These are phyloP conservation scores for Lentinula sp. DNA, from an alignment of 768 basidiomycete species.

Conservation along the genomic window DNA sequence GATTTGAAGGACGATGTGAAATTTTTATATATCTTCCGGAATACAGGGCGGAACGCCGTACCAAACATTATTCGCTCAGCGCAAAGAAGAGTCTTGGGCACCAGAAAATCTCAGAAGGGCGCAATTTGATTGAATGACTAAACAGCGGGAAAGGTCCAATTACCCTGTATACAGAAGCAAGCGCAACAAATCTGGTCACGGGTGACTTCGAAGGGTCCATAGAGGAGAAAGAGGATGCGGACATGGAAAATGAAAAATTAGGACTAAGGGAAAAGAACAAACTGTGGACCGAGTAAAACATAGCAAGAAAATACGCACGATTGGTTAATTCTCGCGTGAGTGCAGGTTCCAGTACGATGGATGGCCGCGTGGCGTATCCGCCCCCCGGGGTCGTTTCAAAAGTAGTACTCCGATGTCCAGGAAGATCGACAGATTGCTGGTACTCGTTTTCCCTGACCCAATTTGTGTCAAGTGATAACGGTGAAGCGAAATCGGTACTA, in stretches of 20 bases:
- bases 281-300: background rate
- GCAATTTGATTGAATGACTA: background rate
- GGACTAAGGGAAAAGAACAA: background rate
- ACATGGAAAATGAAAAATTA: constrained; percentile 7
- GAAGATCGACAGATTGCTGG: background rate
- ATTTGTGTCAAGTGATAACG: background rate
- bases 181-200: background rate
- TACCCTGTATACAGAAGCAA: background rate
- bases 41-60: background rate
- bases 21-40: background rate
- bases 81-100: background rate
- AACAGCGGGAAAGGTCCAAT: background rate
- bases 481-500: background rate
- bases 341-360: constrained; percentile 48
- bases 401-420: background rate
- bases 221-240: background rate
- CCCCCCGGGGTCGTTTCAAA: background rate
- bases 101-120: background rate
- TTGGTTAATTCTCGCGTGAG: constrained; percentile 72
- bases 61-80: background rate
- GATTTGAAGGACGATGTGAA: background rate
- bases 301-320: constrained; percentile 35
- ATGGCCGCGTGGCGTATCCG: constrained; percentile 27
- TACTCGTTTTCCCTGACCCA: background rate
- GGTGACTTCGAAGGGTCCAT: too few species aligned